Conservation (phyloP, 768 basidiomycete species). For the Auriculariales sp. region DNA sequence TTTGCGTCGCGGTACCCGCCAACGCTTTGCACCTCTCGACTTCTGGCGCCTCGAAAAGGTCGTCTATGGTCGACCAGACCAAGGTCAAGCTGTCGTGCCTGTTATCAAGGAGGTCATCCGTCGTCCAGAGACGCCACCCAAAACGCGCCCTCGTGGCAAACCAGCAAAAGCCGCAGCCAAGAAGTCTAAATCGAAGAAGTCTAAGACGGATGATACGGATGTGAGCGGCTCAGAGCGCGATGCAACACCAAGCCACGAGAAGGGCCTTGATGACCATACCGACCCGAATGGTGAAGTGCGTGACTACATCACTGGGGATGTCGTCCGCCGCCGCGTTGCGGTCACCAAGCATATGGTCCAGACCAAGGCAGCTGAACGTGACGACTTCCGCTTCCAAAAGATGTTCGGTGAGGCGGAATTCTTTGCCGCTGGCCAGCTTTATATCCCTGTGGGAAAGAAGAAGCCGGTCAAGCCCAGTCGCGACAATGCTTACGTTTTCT, state of each 20-base stretch:
- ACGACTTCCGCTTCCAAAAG: conserved; percentile 77
- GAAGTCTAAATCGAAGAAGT: conserved; percentile 5
- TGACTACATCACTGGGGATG: conserved; percentile 45
- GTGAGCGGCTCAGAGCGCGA: no score
- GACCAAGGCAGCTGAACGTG: conserved; percentile 43
- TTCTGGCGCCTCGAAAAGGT: conserved; percentile 91
- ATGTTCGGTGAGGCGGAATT: conserved; percentile 85
- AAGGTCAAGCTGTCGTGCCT: conserved; percentile 35
- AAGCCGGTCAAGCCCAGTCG: conserved; percentile 73
- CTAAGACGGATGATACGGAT: no score
- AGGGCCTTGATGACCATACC: conserved; percentile 82
- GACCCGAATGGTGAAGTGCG: conserved; percentile 47
- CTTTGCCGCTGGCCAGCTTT: conserved; percentile 78
- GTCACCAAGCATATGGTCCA: conserved; percentile 58
- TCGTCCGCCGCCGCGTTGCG: conserved; percentile 61
- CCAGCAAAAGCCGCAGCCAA: conserved; percentile 12
- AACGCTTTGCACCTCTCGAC: conserved; percentile 57
- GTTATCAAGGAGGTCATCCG: conserved; percentile 19
- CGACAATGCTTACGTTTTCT: background rate
- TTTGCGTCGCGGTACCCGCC: background rate
- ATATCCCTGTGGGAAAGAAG: conserved; percentile 60
- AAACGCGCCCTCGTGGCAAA: conserved; percentile 21
- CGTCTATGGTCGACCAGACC: conserved; percentile 52
- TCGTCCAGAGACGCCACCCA: conserved; percentile 41
- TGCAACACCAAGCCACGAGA: conserved; percentile 16